Percentiles rank a stretch among this genome's conserved stretches.
Evolutionary conservation across 2,329 filamentous ascomycete species (phyloP).

Genomic region (Curvularia lunata): DNA sequence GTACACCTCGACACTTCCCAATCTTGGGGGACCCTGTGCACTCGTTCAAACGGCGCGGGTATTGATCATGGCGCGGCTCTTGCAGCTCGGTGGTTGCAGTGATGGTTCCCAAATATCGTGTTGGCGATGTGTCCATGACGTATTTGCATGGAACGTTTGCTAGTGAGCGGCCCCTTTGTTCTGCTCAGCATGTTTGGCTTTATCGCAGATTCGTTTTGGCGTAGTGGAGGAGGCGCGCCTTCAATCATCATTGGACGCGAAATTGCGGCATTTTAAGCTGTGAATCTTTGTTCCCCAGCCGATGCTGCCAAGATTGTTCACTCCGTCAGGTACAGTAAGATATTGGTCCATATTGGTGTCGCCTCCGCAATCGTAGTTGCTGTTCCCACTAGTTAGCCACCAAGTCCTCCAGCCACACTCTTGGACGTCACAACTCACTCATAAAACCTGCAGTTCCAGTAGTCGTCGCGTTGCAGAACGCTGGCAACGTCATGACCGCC

Average conservation of each 20-base stretch:
- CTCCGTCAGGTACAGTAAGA: conserved; percentile 37
- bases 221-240: too few species aligned
- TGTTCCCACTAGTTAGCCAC: conserved; percentile 14
- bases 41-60: not conserved
- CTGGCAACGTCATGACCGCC: conserved; percentile 37
- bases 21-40: not conserved
- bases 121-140: not conserved
- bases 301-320: conserved; percentile 41
- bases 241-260: conserved; percentile 16
- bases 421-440: conserved; percentile 31
- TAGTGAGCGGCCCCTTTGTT: too few species aligned
- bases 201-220: not conserved
- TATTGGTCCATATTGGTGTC: conserved; percentile 26
- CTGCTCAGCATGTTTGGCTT: not conserved
- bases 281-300: conserved; percentile 41
- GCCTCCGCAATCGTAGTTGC: conserved; percentile 42
- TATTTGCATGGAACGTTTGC: not conserved
- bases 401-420: not conserved
- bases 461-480: conserved; percentile 36
- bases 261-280: conserved; percentile 36
- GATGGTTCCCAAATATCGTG: not conserved
- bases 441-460: conserved; percentile 46
- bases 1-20: not conserved
- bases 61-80: not conserved
- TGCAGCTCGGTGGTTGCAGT: not conserved